These are phyloP conservation scores for Neovahlkampfia damariscottae DNA, from an alignment of 78 protist species.

Conservation along the genomic window DNA sequence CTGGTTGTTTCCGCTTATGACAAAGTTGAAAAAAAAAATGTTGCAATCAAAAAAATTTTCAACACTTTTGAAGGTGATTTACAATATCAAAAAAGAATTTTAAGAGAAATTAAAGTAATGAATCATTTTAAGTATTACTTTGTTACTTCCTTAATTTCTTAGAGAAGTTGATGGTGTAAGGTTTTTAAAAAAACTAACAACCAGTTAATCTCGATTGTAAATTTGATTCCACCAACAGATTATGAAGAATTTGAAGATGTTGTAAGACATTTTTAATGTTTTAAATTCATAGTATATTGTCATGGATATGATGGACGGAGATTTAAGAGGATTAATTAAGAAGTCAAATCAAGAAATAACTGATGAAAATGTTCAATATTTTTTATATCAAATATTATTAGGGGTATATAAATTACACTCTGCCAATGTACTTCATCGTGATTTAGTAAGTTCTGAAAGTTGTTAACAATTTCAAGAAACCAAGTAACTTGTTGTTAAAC, in stretches of 20 bases:
- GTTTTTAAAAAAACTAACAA: no score
- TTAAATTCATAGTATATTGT: conserved; percentile 19
- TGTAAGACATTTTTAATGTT: no score
- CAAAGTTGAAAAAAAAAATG: conserved; percentile 14
- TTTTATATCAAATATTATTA: conserved; percentile 82
- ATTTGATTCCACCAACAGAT: no score
- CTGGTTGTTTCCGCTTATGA: conserved; percentile 29
- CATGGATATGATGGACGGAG: conserved; percentile 22
- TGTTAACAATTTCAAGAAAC: conserved; percentile 58
- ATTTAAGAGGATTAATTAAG: conserved; percentile 9
- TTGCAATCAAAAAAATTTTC: conserved; percentile 86
- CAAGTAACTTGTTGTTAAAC: conserved; percentile 44
- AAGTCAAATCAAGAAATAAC: no score
- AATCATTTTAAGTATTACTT: no score
- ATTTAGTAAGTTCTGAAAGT: no score
- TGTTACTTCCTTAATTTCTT: no score
- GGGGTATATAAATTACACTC: conserved; percentile 91
- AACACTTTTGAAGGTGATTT: conserved; percentile 69
- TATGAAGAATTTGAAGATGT: no score
- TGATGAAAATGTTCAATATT: conserved; percentile 90
- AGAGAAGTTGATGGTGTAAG: no score
- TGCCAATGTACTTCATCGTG: conserved; percentile 86
- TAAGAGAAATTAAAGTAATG: conserved; percentile 89
- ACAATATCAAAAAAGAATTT: conserved; percentile 55
- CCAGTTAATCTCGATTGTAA: no score